Percentiles rank a stretch among this genome's conserved stretches.
phyloP scores from a whole-genome alignment of 2,329 filamentous ascomycete genomes.

The Arthrocladium fulminans region DNA sequence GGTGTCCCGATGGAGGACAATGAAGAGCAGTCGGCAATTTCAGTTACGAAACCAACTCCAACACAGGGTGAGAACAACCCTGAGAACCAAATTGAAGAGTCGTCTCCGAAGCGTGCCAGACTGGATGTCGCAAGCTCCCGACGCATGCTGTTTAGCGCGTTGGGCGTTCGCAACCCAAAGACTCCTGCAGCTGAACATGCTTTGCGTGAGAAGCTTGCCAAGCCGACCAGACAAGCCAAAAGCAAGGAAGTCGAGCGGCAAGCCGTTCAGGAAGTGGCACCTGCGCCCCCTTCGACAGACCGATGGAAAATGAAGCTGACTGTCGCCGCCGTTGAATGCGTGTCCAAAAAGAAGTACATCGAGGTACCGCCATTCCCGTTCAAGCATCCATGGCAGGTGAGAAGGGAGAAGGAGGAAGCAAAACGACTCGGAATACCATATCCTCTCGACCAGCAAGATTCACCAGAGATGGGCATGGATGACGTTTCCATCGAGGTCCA shows the following conservation, averaged over 20 bases:
- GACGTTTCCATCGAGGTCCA: constrained; percentile 13
- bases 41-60: constrained; percentile 38
- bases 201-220: constrained; percentile 49
- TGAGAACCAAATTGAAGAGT: constrained; percentile 43
- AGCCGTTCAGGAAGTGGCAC: constrained; percentile 43
- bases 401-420: constrained; percentile 46
- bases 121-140: constrained; percentile 55
- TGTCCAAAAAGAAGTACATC: constrained; percentile 57
- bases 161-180: constrained; percentile 61
- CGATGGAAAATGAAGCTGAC: constrained; percentile 65
- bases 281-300: constrained; percentile 8
- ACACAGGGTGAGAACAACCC: constrained; percentile 46
- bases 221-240: constrained; percentile 23
- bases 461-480: constrained; percentile 27
- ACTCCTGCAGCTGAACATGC: constrained; percentile 57
- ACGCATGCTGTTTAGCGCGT: constrained; percentile 61
- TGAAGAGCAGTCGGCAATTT: not conserved
- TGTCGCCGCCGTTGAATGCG: constrained; percentile 76
- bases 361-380: constrained; percentile 83
- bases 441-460: constrained; percentile 32
- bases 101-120: constrained; percentile 35
- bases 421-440: not conserved
- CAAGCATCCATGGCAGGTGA: constrained; percentile 63
- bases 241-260: constrained; percentile 1
- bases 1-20: not conserved